Conservation (phyloP, 192 early-diverging fungal species). For the Diversispora epigaea region DNA sequence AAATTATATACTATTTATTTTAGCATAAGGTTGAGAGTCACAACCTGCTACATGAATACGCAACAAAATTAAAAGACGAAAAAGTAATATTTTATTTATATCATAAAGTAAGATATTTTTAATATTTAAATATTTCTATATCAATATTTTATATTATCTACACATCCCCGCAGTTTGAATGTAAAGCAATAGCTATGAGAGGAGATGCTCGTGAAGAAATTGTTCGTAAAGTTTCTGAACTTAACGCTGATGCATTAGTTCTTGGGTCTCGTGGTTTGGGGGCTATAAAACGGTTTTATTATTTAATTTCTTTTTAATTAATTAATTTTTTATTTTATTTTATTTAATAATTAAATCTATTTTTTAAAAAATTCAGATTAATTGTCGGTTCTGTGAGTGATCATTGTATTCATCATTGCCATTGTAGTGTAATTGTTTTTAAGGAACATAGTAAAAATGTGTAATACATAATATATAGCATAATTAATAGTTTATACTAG, state of each 20-base stretch:
- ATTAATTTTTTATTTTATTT: constrained; percentile 1
- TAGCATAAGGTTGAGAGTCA: constrained; percentile 35
- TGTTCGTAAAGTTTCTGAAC: constrained; percentile 54
- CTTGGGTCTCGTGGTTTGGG: constrained; percentile 65
- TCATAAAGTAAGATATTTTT: constrained; percentile 5
- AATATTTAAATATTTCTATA: constrained; percentile 15
- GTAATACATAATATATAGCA: no score
- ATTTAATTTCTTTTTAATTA: background rate
- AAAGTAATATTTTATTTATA: no score
- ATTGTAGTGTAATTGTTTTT: constrained; percentile 41
- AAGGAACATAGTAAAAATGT: no score
- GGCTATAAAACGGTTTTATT: constrained; percentile 43
- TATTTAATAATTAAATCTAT: constrained; percentile 5
- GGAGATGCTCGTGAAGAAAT: constrained; percentile 67
- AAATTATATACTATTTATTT: background rate
- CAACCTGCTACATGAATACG: constrained; percentile 34
- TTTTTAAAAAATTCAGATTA: constrained; percentile 27
- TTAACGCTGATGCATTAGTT: constrained; percentile 60
- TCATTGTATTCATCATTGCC: constrained; percentile 45
- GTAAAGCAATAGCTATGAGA: constrained; percentile 55
- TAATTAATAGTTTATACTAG: no score
- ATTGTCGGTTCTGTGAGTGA: constrained; percentile 53
- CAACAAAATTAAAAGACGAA: constrained; percentile 33
- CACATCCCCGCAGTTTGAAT: constrained; percentile 35
- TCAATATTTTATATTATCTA: background rate